phyloP scores from a whole-genome alignment of 139 green algal species.

The Tetraselmis chui region DNA sequence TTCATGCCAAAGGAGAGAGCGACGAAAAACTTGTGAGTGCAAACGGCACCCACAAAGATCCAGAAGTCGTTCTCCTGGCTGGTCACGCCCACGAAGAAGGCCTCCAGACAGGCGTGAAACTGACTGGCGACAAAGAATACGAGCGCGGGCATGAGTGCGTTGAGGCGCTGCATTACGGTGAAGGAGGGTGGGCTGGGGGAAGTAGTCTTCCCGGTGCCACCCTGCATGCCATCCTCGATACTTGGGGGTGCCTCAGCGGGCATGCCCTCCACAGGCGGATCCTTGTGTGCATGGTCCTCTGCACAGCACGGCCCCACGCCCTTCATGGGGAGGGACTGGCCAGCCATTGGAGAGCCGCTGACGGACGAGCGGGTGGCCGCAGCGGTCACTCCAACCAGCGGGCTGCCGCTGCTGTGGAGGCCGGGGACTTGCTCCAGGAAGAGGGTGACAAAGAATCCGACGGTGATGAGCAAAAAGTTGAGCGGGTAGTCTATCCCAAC shows the following conservation, averaged over 20 bases:
- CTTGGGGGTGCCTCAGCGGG: no score
- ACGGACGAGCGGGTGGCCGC: background rate
- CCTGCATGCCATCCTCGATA: conserved; percentile 41
- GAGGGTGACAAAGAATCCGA: conserved; percentile 8
- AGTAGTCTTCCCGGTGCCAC: conserved; percentile 13
- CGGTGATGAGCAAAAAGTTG: background rate
- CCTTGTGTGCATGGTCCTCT: no score
- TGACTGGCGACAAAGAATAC: background rate
- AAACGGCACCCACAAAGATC: conserved; percentile 29
- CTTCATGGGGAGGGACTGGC: conserved; percentile 23
- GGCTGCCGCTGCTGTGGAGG: background rate
- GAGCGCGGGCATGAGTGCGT: background rate
- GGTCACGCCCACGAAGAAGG: background rate
- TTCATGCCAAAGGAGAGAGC: conserved; percentile 22
- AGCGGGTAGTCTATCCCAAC: conserved; percentile 7
- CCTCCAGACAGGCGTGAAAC: conserved; percentile 4
- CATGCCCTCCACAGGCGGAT: background rate
- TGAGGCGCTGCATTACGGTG: background rate
- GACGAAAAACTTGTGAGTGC: conserved; percentile 40
- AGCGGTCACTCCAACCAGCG: no score
- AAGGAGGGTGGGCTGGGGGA: background rate
- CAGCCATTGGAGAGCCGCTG: no score
- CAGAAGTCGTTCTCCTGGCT: conserved; percentile 18
- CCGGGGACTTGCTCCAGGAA: conserved; percentile 8
- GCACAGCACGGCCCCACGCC: conserved; percentile 2